Percentiles rank a stretch among this genome's conserved stretches.
phyloP scores from a whole-genome alignment of 768 basidiomycete species.

The Russula vinacea region DNA sequence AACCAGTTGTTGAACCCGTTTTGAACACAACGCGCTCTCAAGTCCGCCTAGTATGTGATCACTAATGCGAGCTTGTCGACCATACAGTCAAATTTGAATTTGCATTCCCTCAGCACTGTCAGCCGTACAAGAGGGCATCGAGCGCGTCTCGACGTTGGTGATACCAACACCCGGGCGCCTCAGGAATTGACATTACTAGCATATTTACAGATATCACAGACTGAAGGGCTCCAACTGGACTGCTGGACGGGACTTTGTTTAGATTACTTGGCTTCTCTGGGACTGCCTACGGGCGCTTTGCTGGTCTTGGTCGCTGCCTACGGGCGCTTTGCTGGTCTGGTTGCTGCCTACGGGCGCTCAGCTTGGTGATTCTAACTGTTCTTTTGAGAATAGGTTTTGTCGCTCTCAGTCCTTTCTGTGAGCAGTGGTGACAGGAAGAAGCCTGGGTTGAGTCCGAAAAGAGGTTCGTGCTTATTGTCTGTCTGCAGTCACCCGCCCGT shows the following conservation, averaged over 20 bases:
- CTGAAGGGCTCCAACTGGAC: background rate
- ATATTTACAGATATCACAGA: no score
- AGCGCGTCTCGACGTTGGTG: no score
- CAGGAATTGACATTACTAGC: no score
- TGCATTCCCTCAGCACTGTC: background rate
- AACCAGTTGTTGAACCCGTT: no score
- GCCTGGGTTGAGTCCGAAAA: constrained; percentile 7
- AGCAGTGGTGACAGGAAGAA: background rate
- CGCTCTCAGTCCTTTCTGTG: background rate
- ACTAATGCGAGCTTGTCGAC: background rate
- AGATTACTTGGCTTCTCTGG: constrained; percentile 4
- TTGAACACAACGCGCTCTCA: no score
- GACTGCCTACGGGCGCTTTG: constrained; percentile 9
- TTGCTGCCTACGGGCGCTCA: background rate
- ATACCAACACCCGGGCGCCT: no score
- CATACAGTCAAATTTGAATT: background rate
- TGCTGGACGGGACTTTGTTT: background rate
- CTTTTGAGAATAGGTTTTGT: background rate
- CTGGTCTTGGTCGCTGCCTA: background rate
- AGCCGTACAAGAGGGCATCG: no score
- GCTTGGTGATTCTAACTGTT: background rate
- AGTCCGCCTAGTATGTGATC: no score
- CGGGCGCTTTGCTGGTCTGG: background rate
- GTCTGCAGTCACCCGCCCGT: no score
- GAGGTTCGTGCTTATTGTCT: constrained; percentile 1